Evolutionary conservation across 1,139 yeast species (phyloP).

Genomic region (Protomyces inouyei): DNA sequence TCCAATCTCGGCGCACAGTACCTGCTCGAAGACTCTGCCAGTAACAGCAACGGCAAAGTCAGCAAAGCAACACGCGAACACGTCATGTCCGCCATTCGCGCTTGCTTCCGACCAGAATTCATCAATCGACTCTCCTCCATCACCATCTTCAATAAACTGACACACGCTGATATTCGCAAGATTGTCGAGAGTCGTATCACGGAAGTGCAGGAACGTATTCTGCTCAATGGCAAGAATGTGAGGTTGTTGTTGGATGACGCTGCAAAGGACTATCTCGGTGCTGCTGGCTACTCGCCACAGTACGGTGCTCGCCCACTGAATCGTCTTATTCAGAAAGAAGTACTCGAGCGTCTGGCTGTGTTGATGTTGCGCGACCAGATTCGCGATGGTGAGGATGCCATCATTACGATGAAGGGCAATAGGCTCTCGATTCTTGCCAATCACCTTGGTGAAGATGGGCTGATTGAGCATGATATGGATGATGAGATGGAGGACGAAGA

Average conservation of each 20-base stretch:
- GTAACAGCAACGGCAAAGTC: constrained; percentile 47
- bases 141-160: constrained; percentile 84
- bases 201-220: constrained; percentile 83
- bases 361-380: constrained; percentile 80
- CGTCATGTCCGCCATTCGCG: constrained; percentile 80
- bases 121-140: constrained; percentile 91
- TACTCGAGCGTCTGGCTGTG: constrained; percentile 84
- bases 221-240: constrained; percentile 71
- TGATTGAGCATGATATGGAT: constrained; percentile 48
- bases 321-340: constrained; percentile 82
- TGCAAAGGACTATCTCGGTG: constrained; percentile 75
- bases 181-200: constrained; percentile 77
- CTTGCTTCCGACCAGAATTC: constrained; percentile 96
- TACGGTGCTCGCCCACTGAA: constrained; percentile 97
- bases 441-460: constrained; percentile 53
- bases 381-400: constrained; percentile 77
- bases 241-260: constrained; percentile 62
- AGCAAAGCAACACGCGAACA: constrained; percentile 62
- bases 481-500: constrained; percentile 51
- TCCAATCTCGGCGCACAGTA: constrained; percentile 94
- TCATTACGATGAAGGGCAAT: constrained; percentile 55
- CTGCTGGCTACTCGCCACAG: constrained; percentile 84
- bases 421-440: constrained; percentile 71
- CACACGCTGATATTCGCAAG: constrained; percentile 85
- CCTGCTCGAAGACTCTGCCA: constrained; percentile 62